phyloP scores from a whole-genome alignment of 2,329 filamentous ascomycete species.

The Colletotrichum tanaceti region DNA sequence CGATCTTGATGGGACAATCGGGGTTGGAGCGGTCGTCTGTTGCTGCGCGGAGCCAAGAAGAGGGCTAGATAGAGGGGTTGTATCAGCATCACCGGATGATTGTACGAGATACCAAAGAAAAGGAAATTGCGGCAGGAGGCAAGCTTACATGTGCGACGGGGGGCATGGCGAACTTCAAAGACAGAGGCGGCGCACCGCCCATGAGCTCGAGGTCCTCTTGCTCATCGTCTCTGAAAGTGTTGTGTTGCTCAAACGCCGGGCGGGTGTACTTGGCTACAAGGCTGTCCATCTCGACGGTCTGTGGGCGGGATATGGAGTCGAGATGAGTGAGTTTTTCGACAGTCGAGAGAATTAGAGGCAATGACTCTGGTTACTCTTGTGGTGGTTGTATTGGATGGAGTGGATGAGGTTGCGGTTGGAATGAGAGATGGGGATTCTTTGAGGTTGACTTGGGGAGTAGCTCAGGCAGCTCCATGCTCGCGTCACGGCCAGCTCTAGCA shows the following conservation, averaged over 20 bases:
- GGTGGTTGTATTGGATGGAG: conserved; percentile 14
- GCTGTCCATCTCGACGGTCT: conserved; percentile 77
- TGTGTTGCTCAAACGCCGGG: conserved; percentile 75
- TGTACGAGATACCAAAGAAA: not conserved
- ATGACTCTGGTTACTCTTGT: conserved; percentile 25
- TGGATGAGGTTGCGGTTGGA: conserved; percentile 29
- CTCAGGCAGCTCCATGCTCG: conserved; percentile 59
- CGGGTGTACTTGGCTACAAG: conserved; percentile 93
- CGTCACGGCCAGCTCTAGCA: conserved; percentile 50
- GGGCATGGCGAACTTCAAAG: conserved; percentile 94
- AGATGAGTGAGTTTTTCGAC: not conserved
- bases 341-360: not conserved
- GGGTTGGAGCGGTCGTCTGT: conserved; percentile 98
- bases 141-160: conserved; percentile 85
- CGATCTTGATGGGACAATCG: conserved; percentile 98
- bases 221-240: conserved; percentile 64
- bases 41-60: conserved; percentile 93
- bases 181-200: conserved; percentile 71
- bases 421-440: conserved; percentile 43
- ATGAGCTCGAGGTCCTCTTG: conserved; percentile 81
- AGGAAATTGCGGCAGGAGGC: not conserved
- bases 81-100: conserved; percentile 27
- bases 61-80: conserved; percentile 68
- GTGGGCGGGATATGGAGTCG: not conserved
- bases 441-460: conserved; percentile 39